Percentiles rank a stretch among this genome's conserved stretches.
These are phyloP conservation scores for Amphichorda felina DNA, from an alignment of 2,329 filamentous ascomycete genomes.

Conservation along the genomic window DNA sequence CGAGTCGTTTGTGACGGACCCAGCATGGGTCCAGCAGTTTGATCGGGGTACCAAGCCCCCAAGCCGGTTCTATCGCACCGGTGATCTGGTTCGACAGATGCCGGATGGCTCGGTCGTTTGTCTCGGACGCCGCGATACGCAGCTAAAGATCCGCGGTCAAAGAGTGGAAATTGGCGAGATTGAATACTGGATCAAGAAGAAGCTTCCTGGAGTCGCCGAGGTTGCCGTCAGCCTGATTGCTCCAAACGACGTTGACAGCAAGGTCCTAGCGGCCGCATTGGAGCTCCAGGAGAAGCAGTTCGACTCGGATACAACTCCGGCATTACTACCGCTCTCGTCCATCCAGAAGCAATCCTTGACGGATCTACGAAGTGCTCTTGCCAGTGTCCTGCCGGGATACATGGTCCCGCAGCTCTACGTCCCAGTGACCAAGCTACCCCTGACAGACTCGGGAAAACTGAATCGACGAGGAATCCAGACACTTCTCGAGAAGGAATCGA, in stretches of 20 bases:
- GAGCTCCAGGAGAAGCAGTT: too few relatives aligned
- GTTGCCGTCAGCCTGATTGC: too few relatives aligned
- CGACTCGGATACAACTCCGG: too few relatives aligned
- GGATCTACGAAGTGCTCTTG: background rate
- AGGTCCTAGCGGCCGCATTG: too few relatives aligned
- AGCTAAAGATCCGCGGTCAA: conserved; percentile 42
- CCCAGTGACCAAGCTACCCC: background rate
- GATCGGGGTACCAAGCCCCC: background rate
- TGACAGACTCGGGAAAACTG: conserved; percentile 7
- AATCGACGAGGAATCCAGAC: background rate
- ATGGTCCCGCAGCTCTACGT: conserved; percentile 6
- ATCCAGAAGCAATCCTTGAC: background rate
- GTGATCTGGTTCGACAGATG: background rate
- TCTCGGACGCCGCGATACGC: conserved; percentile 2
- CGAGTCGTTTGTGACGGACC: conserved; percentile 2
- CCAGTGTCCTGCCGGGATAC: conserved; percentile 3
- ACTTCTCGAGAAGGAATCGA: background rate
- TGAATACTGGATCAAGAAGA: conserved; percentile 2
- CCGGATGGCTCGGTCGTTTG: conserved; percentile 1
- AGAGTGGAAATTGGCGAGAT: conserved; percentile 27
- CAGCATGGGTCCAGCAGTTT: background rate
- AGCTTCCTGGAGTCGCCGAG: background rate
- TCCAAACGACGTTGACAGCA: too few relatives aligned
- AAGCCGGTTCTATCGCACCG: conserved; percentile 8
- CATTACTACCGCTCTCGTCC: background rate